Conservation (phyloP, 2,329 filamentous ascomycete genomes). For the Cordyceps sp. region DNA sequence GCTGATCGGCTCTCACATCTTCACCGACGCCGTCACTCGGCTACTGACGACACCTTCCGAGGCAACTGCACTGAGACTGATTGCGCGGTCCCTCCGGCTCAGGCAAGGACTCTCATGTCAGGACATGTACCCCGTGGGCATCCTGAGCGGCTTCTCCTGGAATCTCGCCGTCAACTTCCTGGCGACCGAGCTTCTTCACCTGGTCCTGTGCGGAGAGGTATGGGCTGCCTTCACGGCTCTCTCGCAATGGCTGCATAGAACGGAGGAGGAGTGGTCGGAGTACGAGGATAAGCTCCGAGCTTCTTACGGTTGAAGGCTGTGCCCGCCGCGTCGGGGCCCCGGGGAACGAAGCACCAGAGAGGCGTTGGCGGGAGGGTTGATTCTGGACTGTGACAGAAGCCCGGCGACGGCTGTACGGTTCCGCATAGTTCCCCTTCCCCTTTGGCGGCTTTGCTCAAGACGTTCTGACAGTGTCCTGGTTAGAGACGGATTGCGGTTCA, state of each 20-base stretch:
- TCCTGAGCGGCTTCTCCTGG: slow-evolving; percentile 20
- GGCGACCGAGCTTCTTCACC: slow-evolving; percentile 25
- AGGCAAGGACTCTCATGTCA: slow-evolving; percentile 19
- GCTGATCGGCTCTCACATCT: slow-evolving; percentile 26
- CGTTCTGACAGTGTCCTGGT: too few relatives aligned
- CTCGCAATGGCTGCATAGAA: slow-evolving; percentile 21
- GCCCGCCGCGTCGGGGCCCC: too few relatives aligned
- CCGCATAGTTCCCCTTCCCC: too few relatives aligned
- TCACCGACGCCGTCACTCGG: slow-evolving; percentile 25
- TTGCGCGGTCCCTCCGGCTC: slow-evolving; percentile 25
- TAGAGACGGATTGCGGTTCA: too few relatives aligned
- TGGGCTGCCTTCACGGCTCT: slow-evolving; percentile 25
- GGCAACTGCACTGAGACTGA: slow-evolving; percentile 23
- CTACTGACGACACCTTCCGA: slow-evolving; percentile 29
- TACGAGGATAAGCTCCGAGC: slow-evolving; percentile 10
- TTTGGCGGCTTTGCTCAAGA: too few relatives aligned
- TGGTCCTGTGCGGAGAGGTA: slow-evolving; percentile 25
- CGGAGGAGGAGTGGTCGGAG: slow-evolving; percentile 26
- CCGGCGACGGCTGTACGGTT: too few relatives aligned
- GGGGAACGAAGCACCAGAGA: too few relatives aligned
- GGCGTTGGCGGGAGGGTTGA: too few relatives aligned
- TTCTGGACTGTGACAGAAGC: too few relatives aligned
- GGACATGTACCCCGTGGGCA: slow-evolving; percentile 21
- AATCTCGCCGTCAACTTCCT: slow-evolving; percentile 27
- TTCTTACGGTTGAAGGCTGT: not conserved